Base-by-base conservation (phyloP, 306 rosid species). In the Glycine latifolia region DNA sequence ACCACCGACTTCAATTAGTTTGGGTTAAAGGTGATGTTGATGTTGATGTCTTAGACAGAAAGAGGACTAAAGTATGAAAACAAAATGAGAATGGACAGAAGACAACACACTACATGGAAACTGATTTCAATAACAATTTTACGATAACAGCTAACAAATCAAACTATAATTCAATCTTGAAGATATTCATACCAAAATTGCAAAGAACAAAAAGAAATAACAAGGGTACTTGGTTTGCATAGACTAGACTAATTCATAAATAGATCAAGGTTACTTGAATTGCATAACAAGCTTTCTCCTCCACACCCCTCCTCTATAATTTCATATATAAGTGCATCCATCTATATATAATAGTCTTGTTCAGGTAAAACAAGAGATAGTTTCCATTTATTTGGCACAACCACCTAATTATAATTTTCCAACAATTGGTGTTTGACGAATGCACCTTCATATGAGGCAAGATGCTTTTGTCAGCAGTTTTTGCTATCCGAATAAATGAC, bases 361-460 rank as follows among this genome's bases (percentile, higher is more conserved):
- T 63, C 63, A 68, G 11, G 75, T 44, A 47, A 26, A 11, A 55
- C 41, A 47, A 54, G 47, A 53, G 72, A 67, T 48, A 46, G 15
- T 16, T 63, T 50, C 44, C 67, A 55, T 63, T 17, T 63, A 76
- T 72, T 65, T 72, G 56, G 76, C 55, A 81, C 70, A 41, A 67
- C 79, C 71, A 49, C 59, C 13, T 76, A 50, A 31, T 47, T 12
- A 69, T n/a, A 52, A 73, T 67, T 54, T 66, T 48, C 17, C 17
- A 60, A 55, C 15, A 33, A 76, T 44, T 52, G 74, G 75, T 16
- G 66, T 58, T 70, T 73, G 86, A 84, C 17, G 8, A 41, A 68
- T 49, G 76, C 73, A 93, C 99, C 98, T 95, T 95, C 99, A 95
- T 93, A 85, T 95, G 99, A 84, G 99, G 99, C 86, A 95, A 87